phyloP scores from a whole-genome alignment of 495 filamentous ascomycete genomes.

The Rusavskia elegans region DNA sequence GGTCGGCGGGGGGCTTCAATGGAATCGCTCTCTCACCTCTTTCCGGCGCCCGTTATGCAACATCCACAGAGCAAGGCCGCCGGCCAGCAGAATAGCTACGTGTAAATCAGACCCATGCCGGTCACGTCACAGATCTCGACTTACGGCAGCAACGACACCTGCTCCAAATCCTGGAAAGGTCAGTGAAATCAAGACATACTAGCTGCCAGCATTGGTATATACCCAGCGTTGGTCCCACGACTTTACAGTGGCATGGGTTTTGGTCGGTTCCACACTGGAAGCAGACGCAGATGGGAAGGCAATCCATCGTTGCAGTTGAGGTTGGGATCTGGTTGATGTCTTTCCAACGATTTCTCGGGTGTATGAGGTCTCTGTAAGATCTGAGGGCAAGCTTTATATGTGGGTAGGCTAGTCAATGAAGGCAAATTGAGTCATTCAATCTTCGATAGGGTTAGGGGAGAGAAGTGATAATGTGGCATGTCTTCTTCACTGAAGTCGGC shows the following conservation, averaged over 20 bases:
- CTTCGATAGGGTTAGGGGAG: too few relatives aligned
- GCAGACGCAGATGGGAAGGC: constrained; percentile 29
- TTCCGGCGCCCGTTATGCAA: constrained; percentile 37
- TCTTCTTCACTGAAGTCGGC: too few relatives aligned
- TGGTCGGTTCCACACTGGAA: constrained; percentile 41
- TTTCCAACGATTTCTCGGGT: background rate
- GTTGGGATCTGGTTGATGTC: background rate
- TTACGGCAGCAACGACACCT: constrained; percentile 35
- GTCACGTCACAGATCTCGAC: constrained; percentile 7
- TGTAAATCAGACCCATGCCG: constrained; percentile 1
- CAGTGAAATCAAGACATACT: background rate
- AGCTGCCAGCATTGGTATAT: constrained; percentile 2
- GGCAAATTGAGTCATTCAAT: too few relatives aligned
- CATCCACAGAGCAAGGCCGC: constrained; percentile 44
- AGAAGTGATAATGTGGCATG: too few relatives aligned
- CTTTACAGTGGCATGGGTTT: constrained; percentile 47
- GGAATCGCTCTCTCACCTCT: constrained; percentile 28
- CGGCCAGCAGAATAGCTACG: constrained; percentile 40
- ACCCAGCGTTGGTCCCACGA: constrained; percentile 44
- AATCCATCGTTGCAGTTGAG: constrained; percentile 7
- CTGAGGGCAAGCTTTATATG: background rate
- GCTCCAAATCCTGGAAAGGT: constrained; percentile 23
- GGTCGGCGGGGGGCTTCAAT: background rate
- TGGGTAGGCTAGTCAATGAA: too few relatives aligned
- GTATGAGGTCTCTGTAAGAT: background rate